Conservation (phyloP, 2,329 filamentous ascomycete genomes). For the Diaporthe ampelina region DNA sequence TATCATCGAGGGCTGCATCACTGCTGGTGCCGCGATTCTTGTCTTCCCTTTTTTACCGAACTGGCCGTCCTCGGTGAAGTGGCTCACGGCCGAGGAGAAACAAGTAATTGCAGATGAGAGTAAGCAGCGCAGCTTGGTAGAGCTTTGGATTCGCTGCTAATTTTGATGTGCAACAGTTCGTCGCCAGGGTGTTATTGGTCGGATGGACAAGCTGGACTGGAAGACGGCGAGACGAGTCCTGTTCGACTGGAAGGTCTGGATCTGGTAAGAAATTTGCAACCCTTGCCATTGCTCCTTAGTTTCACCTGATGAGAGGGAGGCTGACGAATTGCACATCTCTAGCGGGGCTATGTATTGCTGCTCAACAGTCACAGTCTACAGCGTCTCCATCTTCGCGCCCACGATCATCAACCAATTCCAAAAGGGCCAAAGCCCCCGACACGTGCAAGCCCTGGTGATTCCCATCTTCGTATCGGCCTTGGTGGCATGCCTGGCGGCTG, state of each 20-base stretch:
- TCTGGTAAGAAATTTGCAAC: constrained; percentile 1
- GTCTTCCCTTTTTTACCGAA: background rate
- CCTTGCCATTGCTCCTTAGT: background rate
- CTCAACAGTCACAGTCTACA: constrained; percentile 20
- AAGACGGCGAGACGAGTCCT: constrained; percentile 13
- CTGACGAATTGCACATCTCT: background rate
- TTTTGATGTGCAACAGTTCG: constrained; percentile 5
- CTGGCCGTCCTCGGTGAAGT: constrained; percentile 1
- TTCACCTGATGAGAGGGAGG: background rate
- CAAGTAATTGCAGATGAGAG: constrained; percentile 16
- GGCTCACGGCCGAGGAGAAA: constrained; percentile 15
- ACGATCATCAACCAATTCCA: constrained; percentile 15
- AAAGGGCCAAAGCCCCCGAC: background rate
- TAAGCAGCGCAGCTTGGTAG: background rate
- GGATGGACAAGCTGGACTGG: constrained; percentile 18
- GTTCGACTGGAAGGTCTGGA: constrained; percentile 17
- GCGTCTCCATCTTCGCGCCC: constrained; percentile 17
- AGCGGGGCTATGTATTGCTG: constrained; percentile 18
- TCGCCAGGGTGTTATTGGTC: constrained; percentile 7
- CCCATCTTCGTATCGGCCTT: constrained; percentile 7
- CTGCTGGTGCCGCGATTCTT: constrained; percentile 2
- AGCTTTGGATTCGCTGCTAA: background rate
- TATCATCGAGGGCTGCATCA: constrained; percentile 12
- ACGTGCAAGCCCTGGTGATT: constrained; percentile 11
- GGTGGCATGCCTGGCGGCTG: constrained; percentile 2